Conservation (phyloP, 2,329 filamentous ascomycete genomes). For the Trichoderma semiorbis region DNA sequence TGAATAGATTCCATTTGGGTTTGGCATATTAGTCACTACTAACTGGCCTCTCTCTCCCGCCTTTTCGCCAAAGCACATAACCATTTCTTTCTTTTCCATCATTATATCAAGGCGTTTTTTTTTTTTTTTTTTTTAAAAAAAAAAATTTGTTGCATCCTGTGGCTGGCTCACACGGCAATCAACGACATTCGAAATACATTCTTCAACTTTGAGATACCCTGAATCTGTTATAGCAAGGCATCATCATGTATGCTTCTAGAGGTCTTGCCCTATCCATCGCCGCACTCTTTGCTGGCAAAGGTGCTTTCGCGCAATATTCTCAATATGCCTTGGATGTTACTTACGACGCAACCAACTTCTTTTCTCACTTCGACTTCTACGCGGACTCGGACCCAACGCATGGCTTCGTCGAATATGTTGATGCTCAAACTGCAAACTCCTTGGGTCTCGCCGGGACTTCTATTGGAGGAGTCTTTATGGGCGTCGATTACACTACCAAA, state of each 20-base stretch:
- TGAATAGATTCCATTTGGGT: background rate
- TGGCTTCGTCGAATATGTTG: conserved; percentile 70
- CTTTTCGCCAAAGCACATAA: background rate
- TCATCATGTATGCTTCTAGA: conserved; percentile 24
- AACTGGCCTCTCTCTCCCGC: background rate
- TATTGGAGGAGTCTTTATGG: conserved; percentile 60
- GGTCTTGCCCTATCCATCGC: conserved; percentile 26
- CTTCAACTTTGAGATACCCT: conserved; percentile 7
- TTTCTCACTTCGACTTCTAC: conserved; percentile 55
- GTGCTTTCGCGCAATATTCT: conserved; percentile 23
- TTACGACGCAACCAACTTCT: conserved; percentile 55
- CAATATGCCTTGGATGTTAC: conserved; percentile 38
- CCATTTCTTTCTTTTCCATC: background rate
- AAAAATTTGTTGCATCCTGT: background rate
- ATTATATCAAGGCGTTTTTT: background rate
- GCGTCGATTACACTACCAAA: conserved; percentile 60
- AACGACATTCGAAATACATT: background rate
- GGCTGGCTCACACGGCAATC: conserved; percentile 22
- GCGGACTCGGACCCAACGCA: conserved; percentile 63
- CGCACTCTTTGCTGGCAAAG: conserved; percentile 28
- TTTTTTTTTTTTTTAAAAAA: no score
- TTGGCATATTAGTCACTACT: background rate
- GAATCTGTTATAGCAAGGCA: background rate
- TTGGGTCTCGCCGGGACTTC: conserved; percentile 56
- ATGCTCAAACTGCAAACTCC: conserved; percentile 54